These are phyloP conservation scores for Aspergillus luchuensis DNA, from an alignment of 2,329 filamentous ascomycete genomes.

Conservation along the genomic window DNA sequence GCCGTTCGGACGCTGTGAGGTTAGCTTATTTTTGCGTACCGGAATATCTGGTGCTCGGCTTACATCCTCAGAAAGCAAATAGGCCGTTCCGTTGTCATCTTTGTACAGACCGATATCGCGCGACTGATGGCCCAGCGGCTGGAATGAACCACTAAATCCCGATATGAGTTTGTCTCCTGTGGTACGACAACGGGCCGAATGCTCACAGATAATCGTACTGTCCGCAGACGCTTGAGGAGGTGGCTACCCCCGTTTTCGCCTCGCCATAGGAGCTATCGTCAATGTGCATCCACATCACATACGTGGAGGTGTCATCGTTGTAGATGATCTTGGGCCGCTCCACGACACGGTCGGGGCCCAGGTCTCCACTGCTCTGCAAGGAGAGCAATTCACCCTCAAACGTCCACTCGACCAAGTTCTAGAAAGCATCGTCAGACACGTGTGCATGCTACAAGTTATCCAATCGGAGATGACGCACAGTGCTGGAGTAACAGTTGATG, in stretches of 20 bases:
- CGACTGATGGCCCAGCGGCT: slow-evolving; percentile 54
- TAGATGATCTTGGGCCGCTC: slow-evolving; percentile 70
- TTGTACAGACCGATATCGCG: slow-evolving; percentile 64
- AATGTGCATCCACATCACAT: slow-evolving; percentile 71
- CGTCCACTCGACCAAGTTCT: slow-evolving; percentile 64
- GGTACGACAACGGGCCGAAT: background rate
- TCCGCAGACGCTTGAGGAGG: slow-evolving; percentile 61
- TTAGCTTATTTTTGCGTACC: background rate
- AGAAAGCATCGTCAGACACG: background rate
- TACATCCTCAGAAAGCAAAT: slow-evolving; percentile 66
- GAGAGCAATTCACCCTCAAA: slow-evolving; percentile 63
- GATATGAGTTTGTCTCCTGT: too few species aligned
- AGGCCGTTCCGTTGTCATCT: slow-evolving; percentile 63
- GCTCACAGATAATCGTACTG: slow-evolving; percentile 52
- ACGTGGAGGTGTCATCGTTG: slow-evolving; percentile 64
- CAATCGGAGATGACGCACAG: slow-evolving; percentile 21
- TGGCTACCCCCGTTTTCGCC: slow-evolving; percentile 66
- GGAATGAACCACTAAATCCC: slow-evolving; percentile 30
- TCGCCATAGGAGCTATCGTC: slow-evolving; percentile 64
- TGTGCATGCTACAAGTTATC: background rate
- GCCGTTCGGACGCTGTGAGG: slow-evolving; percentile 16
- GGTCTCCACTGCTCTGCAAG: slow-evolving; percentile 55
- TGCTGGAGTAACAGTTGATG: slow-evolving; percentile 68
- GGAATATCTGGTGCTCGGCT: slow-evolving; percentile 21
- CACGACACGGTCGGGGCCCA: slow-evolving; percentile 64